Evolutionary conservation across 2,329 filamentous ascomycete species (phyloP).

Genomic region (Knufia fluminis): DNA sequence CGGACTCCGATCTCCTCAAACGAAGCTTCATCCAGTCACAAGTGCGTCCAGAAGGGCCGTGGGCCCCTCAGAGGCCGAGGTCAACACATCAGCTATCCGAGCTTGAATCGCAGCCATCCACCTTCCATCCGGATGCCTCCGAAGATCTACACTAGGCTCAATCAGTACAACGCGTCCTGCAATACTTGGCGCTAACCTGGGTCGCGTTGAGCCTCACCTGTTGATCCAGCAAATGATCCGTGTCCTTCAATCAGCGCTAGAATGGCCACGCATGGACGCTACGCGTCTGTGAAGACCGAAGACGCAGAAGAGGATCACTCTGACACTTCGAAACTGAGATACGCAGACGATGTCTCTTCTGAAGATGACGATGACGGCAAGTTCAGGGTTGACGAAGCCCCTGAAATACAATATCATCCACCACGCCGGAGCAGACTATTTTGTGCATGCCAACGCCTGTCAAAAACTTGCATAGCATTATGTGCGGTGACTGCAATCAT

Average conservation of each 20-base stretch:
- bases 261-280: neutral
- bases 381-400: slow-evolving; percentile 2
- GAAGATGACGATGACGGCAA: slow-evolving; percentile 5
- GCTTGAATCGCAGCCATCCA: too few relatives aligned
- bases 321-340: neutral
- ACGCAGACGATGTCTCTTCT: neutral
- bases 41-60: too few relatives aligned
- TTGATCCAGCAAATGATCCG: neutral
- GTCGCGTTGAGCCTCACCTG: neutral
- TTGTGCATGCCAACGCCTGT: slow-evolving; percentile 15
- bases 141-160: too few relatives aligned
- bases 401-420: neutral
- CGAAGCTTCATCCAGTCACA: too few relatives aligned
- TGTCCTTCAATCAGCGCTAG: neutral
- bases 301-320: neutral
- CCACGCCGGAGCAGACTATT: neutral
- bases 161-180: too few relatives aligned
- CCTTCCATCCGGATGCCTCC: too few relatives aligned
- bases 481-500: slow-evolving; percentile 16
- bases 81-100: too few relatives aligned
- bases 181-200: too few relatives aligned
- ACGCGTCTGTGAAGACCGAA: neutral
- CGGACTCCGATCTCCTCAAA: too few relatives aligned
- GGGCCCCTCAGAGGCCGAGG: too few relatives aligned
- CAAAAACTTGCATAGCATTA: slow-evolving; percentile 20